Evolutionary conservation across 768 basidiomycete genomes (phyloP), one percentile per base, ranked within the genome.

Genomic region (Hygrophoropsis aurantiaca): DNA sequence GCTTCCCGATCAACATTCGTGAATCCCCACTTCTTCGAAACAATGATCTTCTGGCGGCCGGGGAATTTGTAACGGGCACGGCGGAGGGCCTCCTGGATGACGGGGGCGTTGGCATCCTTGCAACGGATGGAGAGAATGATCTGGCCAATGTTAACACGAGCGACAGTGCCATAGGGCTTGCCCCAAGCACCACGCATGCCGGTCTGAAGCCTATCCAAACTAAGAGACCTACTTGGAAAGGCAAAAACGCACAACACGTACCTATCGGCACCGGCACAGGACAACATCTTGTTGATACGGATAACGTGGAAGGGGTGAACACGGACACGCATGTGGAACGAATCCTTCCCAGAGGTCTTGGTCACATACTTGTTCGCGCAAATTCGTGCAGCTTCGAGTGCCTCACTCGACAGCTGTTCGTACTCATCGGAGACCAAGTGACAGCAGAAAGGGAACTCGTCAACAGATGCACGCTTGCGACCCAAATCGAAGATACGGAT

Each of bases 181-280:
- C 97, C 97, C 94, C 95, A 99, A 34, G 95, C 95, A 57, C 95
- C 97, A 73, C 95, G 91, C 97, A 99, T 98, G 69, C 95, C 93
- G 13, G 92, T 93, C 67, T 93, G 90, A 49, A 95, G 81, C 63
- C 90, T 89, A 57, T 1, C 43, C 21, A 20, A 26, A 26, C 16
- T 19, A 23, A 43, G 43, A 11, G 26, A 15, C 25, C 11, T 27
- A 19, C 11, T 21, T 34, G n/a, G 34, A 40, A 13, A 32, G 6
- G 24, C 13, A 19, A 20, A 42, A 27, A 11, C 2, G 19, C 13
- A 7, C 8, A n/a, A 5, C 6, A 66, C 81, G 38, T 51, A 87
- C 90, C 91, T 79, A 92, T 99, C 97, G 61, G 97, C 94, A 59
- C 97, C 95, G 59, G 97, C 97, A 68, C 97, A 98, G 49, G 87